Percentiles rank a stretch among this genome's conserved stretches.
These are phyloP conservation scores for Coemansia sp. DNA, from an alignment of 371 early-diverging fungal genomes.

Conservation along the genomic window DNA sequence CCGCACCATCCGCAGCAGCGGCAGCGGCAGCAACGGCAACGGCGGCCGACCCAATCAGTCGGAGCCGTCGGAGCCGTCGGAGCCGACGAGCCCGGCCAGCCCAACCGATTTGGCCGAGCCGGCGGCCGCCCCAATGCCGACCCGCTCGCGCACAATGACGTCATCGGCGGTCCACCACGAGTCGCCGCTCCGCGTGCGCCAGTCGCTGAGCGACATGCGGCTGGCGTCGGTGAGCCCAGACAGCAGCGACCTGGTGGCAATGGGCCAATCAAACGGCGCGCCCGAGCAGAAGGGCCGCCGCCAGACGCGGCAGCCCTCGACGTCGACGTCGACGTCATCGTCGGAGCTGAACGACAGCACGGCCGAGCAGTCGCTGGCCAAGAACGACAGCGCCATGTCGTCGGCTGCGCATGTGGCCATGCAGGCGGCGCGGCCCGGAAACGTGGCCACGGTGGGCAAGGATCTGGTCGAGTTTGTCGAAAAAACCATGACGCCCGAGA, in stretches of 20 bases:
- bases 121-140: too few relatives aligned
- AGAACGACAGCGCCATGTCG: constrained; percentile 8
- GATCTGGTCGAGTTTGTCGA: constrained; percentile 28
- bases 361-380: neutral
- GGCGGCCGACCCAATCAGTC: too few relatives aligned
- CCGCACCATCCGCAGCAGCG: constrained; percentile 3
- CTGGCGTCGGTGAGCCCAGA: constrained; percentile 1
- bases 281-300: neutral
- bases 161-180: constrained; percentile 4
- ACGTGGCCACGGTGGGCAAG: constrained; percentile 20
- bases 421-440: neutral
- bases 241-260: too few relatives aligned
- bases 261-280: neutral
- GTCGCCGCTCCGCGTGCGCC: constrained; percentile 20
- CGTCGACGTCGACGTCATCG: neutral
- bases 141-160: neutral
- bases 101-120: neutral
- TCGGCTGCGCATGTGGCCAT: neutral
- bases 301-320: neutral
- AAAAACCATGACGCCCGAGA: neutral
- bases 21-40: neutral
- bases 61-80: too few relatives aligned
- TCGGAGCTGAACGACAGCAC: neutral
- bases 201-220: constrained; percentile 26
- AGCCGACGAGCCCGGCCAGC: too few relatives aligned